Base-by-base conservation (phyloP, 2,329 filamentous ascomycete species). In the Fusarium pseudograminearum region DNA sequence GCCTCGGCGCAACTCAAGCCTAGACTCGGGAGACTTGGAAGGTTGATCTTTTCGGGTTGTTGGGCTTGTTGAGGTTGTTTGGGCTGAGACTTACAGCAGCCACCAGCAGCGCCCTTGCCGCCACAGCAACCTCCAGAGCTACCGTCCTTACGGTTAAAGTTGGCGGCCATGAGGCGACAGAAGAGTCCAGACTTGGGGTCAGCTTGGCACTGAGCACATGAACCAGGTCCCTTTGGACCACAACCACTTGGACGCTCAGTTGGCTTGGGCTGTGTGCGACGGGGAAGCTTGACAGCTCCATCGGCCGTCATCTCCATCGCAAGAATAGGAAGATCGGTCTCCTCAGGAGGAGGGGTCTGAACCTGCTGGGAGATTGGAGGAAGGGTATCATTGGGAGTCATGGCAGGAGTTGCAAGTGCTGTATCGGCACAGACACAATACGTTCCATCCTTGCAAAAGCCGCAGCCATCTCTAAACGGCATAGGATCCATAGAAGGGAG, bases 131-230 rank as follows among this genome's bases (percentile, higher is more conserved):
- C 88, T 20, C 85, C 67, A 34, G 76, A 64, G 30, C 66, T 61
- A 26, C 79, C 78, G 22, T 77, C 75, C 50, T 82, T 80, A 63
- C 82, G 83, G 62, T 84, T 82, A 63, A 88, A 82, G 70, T 83
- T 90, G 65, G 92, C 92, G 26, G 92, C 91, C 54, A 95, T 87
- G 14, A 92, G 91, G 67, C 93, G 91, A 80, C 93, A 96, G 82
- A 96, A 96, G 38, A 94, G 87, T 3, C 91, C 93, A 5, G 92
- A 93, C 76, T 91, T 90, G 20, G 93, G 92, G 76, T 95, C 92
- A 3, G 88, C 84, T 62, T 91, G 85, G 76, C 93, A 96, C 80
- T 95, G 92, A 6, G 90, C 87, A 76, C 93, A 96, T 18, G 90
- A 92, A 12, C 93, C 93, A 1, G 93, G 93, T 0, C 91, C 92